Evolutionary conservation across 352 stramenopile species (phyloP).

Genomic region (Phytophthora aleatoria): DNA sequence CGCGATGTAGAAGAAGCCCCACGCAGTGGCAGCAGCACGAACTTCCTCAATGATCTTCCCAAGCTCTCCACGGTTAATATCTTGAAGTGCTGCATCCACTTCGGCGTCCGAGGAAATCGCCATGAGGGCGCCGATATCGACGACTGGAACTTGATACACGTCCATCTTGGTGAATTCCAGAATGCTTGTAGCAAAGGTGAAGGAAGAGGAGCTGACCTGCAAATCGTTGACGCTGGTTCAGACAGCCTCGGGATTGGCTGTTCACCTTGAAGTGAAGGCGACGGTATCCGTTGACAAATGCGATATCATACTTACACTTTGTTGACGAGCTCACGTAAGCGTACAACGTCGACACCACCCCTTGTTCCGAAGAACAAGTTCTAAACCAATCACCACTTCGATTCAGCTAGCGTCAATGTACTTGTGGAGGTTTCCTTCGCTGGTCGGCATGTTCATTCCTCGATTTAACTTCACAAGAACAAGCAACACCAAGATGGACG

Average conservation of each 20-base stretch:
- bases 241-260: not conserved
- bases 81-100: too few relatives aligned
- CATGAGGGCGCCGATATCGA: too few relatives aligned
- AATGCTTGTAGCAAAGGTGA: not conserved
- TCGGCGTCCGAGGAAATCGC: too few relatives aligned
- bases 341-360: not conserved
- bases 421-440: not conserved
- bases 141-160: too few relatives aligned
- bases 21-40: too few relatives aligned
- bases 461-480: not conserved
- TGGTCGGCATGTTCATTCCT: constrained; percentile 1
- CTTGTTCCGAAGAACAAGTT: constrained; percentile 1
- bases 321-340: too few relatives aligned
- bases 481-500: constrained; percentile 42
- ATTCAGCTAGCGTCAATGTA: not conserved
- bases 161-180: not conserved
- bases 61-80: too few relatives aligned
- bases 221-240: not conserved
- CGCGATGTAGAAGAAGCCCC: too few relatives aligned
- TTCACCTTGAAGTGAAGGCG: constrained; percentile 8
- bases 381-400: constrained; percentile 3
- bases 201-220: not conserved
- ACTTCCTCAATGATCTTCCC: too few relatives aligned
- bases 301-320: not conserved
- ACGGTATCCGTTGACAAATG: too few relatives aligned